These are phyloP conservation scores for Chamaecrista fasciculata DNA, from an alignment of 306 rosid genomes.

Conservation along the genomic window DNA sequence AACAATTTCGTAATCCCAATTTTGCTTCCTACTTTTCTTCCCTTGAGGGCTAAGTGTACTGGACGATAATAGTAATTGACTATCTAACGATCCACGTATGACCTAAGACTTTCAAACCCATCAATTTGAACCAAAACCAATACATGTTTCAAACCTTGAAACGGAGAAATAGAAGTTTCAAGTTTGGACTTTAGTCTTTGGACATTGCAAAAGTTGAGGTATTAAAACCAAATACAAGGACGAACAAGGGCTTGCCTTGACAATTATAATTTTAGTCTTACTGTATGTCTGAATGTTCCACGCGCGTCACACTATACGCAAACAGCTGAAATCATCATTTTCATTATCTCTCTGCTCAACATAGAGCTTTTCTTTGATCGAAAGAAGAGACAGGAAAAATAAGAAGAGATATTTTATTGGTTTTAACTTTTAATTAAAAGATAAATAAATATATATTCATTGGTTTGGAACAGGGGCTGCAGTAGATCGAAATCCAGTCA, in stretches of 20 bases:
- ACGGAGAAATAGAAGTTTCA: no score
- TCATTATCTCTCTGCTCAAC: neutral
- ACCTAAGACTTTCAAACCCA: neutral
- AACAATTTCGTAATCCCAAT: neutral
- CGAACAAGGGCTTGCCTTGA: neutral
- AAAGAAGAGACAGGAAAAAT: neutral
- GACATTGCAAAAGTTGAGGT: neutral
- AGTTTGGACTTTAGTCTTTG: neutral
- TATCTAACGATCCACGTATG: neutral
- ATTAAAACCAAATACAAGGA: conserved; percentile 1
- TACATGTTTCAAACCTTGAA: neutral
- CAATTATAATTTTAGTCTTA: no score
- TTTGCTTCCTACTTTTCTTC: neutral
- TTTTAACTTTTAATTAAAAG: no score
- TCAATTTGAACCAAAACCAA: conserved; percentile 9
- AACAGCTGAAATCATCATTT: neutral
- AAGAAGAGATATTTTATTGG: no score
- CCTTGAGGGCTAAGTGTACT: neutral
- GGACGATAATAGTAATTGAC: neutral
- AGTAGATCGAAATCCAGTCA: neutral
- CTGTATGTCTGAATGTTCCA: no score
- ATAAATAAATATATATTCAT: no score
- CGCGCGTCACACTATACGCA: neutral
- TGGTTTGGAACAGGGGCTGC: neutral
- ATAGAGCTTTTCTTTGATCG: neutral